Conservation (phyloP, 129 eudicot genomes). For the Saussurea involucrata region DNA sequence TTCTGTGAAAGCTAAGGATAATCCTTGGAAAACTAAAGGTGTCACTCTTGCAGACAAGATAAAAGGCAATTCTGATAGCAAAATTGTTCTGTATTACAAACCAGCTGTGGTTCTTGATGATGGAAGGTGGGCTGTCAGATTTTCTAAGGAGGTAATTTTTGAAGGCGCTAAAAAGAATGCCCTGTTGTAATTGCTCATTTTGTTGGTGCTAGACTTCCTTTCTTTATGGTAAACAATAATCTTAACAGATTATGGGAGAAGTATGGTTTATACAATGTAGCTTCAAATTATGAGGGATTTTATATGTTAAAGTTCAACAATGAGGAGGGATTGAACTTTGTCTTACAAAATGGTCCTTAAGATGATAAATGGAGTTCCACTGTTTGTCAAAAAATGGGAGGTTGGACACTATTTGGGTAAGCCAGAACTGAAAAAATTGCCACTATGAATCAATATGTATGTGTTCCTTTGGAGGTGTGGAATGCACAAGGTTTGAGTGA, state of each 20-base stretch:
- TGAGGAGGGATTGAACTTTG: background rate
- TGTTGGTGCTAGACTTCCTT: too few relatives aligned
- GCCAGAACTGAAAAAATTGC: background rate
- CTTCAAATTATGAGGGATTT: background rate
- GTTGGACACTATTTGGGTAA: rapidly evolving
- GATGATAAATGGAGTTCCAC: background rate
- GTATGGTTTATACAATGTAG: background rate
- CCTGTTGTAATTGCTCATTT: too few relatives aligned
- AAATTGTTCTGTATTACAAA: too few relatives aligned
- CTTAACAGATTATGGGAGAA: background rate
- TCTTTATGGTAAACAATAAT: too few relatives aligned
- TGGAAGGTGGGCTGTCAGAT: too few relatives aligned
- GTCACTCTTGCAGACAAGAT: too few relatives aligned
- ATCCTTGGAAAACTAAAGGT: too few relatives aligned
- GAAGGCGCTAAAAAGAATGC: too few relatives aligned
- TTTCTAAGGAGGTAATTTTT: too few relatives aligned
- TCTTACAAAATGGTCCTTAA: background rate
- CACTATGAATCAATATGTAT: background rate
- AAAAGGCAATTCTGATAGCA: too few relatives aligned
- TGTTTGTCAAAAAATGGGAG: background rate
- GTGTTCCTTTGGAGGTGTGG: background rate
- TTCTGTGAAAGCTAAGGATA: too few relatives aligned
- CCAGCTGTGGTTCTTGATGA: too few relatives aligned
- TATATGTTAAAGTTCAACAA: background rate
- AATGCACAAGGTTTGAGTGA: background rate